Base-by-base conservation (phyloP, 1,284 basidiomycete genomes). In the Leccinum colubrinum region DNA sequence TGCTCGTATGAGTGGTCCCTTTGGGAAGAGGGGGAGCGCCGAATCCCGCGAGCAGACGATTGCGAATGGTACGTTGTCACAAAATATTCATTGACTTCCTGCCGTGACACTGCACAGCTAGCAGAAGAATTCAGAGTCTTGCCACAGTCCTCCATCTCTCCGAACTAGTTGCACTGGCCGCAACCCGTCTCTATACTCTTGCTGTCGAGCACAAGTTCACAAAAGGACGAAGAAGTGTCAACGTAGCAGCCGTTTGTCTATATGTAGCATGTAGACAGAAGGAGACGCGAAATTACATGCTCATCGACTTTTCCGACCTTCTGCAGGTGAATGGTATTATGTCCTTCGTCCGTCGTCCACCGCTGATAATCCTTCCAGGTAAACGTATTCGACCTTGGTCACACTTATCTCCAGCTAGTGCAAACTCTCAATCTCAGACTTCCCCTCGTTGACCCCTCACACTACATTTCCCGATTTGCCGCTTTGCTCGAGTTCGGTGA, bases 401-500 rank as follows among this genome's bases (percentile, higher is more conserved):
- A 96, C 60, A 97, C 93, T 1, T 99, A 98, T 72, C 87, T 99
- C 56, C 94, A 97, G 73, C 89, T 99, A 27, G 89, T 98, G 5
- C 90, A 93, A 70, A 91, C 90, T 0, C 88, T 99, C 64, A 91
- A 93, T 67, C 83, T 99, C n/a, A 85, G 86, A 48, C 83, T 97
- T 7, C 93, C 93, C 0, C 86, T 96, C 55, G 91, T 98, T 68
- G 97, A 99, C 72, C 97, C 97, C 0, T 95, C 95, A 0, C 93
- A 98, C 74, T 98, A 97, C 80, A 98, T 99, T 69, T 91, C 93
- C 27, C 93, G 97, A 41, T 99, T 99, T 69, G 92, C 97, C 6
- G 88, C 95, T n/a, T 83, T 98, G 7, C 89, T 99, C 60, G 96
- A 98, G 76, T 98, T 99, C 69, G 97, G 97, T 6, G 91, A 96